Base-by-base conservation (phyloP, 1,139 yeast species). In the Yamadazyma diddensiae region DNA sequence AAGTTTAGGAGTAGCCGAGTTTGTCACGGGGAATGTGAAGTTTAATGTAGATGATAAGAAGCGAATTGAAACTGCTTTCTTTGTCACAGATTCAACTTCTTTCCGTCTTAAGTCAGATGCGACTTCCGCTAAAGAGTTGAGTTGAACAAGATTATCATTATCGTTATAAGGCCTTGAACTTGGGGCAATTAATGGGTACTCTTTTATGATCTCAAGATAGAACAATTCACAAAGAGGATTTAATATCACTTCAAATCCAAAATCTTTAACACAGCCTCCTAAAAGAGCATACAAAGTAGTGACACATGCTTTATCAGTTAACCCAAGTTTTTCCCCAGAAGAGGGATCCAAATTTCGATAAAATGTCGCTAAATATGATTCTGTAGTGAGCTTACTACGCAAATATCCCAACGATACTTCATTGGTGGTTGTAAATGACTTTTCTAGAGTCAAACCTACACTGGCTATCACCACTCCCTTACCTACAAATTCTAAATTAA, bases 261-360 rank as follows among this genome's bases (percentile, higher is more conserved):
- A 85, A 54, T 84, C 94, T 46, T 79, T 81, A 23, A 82, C 72
- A 41, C 88, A 74, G 11, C 81, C 78, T 2, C 94, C 94, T 17
- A 85, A 49, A 15, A 82, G 53, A 18, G 81, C 71, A 44, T 72
- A 71, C 29, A 85, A 61, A 22, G 79, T 62, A 23, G 68, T 64
- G 1, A 72, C 61, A 0, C 78, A 77, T 4, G 70, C 57, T 27
- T 70, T 72, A 34, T 77, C 77, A 33, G 56, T 61, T 13, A 57
- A 49, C 14, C 30, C 34, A 6, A 31, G 18, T 10, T 49, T 39
- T 12, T 47, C 45, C 21, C 50, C 68, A 3, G 65, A 50, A 2
- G 69, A 56, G 3, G 70, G 65, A 36, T 77, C 82, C 34, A 79
- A 53, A 18, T 68, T 69, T 31, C 73, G 68, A 39, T 76, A 62